A percentile compares a stretch with the other conserved stretches of the same genome.
These are phyloP conservation scores for Rubia tinctorum DNA, from an alignment of 305 asterid genomes.

Conservation along the genomic window DNA sequence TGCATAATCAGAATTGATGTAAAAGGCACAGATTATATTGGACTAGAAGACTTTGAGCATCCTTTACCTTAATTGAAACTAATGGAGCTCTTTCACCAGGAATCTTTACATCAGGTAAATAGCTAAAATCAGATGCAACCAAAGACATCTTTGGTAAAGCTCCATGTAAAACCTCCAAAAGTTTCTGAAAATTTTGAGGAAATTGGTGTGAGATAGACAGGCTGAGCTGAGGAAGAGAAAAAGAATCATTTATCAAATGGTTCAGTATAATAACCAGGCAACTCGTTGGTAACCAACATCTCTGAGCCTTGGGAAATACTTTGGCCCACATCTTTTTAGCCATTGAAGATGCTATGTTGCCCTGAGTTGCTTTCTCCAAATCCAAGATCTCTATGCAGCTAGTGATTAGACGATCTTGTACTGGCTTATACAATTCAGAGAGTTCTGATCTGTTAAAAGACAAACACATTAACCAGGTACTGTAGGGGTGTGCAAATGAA, in stretches of 20 bases:
- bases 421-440: slow-evolving; percentile 71
- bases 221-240: slow-evolving; percentile 12
- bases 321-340: slow-evolving; percentile 54
- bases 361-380: slow-evolving; percentile 46
- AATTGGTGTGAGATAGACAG: slow-evolving; percentile 20
- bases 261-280: slow-evolving; percentile 56
- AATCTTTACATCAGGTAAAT: slow-evolving; percentile 88
- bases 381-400: slow-evolving; percentile 78
- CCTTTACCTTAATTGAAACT: slow-evolving; percentile 79
- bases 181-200: slow-evolving; percentile 62
- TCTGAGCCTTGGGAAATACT: slow-evolving; percentile 80
- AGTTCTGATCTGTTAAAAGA: slow-evolving; percentile 50
- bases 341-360: slow-evolving; percentile 42
- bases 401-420: slow-evolving; percentile 64
- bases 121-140: slow-evolving; percentile 93
- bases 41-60: not conserved
- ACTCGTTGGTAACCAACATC: slow-evolving; percentile 99
- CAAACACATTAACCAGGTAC: not conserved
- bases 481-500: not conserved
- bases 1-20: not conserved
- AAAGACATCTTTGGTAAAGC: slow-evolving; percentile 98
- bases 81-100: slow-evolving; percentile 99
- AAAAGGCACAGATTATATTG: not conserved
- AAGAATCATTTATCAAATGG: slow-evolving; percentile 4
- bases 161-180: slow-evolving; percentile 78